Conservation (phyloP, 805 yeast species). For the Spathaspora passalidarum region DNA sequence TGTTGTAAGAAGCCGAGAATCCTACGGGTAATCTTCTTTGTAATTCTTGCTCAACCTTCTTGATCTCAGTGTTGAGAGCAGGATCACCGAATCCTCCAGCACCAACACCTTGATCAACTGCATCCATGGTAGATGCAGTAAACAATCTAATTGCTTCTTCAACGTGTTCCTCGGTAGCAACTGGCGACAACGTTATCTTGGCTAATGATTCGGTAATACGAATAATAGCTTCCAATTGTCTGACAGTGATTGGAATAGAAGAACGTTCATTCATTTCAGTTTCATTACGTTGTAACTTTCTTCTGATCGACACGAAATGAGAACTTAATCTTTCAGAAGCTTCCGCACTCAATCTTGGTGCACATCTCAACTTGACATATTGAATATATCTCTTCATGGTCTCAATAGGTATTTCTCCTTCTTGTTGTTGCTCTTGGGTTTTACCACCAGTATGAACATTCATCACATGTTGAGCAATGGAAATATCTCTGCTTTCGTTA, state of each 20-base stretch:
- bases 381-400: constrained; percentile 90
- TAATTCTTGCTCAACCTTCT: constrained; percentile 77
- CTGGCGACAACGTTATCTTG: constrained; percentile 74
- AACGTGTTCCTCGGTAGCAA: constrained; percentile 86
- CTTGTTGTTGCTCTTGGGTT: constrained; percentile 44
- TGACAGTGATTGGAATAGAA: constrained; percentile 93
- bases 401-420: constrained; percentile 85
- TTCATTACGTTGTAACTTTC: constrained; percentile 78
- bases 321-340: constrained; percentile 90
- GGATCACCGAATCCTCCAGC: constrained; percentile 45
- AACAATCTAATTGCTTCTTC: constrained; percentile 93
- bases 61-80: constrained; percentile 67
- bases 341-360: constrained; percentile 84
- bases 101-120: constrained; percentile 67
- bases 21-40: constrained; percentile 93
- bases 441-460: constrained; percentile 79
- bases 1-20: constrained; percentile 87
- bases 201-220: constrained; percentile 95
- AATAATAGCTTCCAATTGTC: constrained; percentile 96
- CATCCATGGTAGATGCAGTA: constrained; percentile 97
- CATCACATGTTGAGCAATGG: constrained; percentile 93
- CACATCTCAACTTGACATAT: constrained; percentile 85
- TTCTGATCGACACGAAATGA: constrained; percentile 88
- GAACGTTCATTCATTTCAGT: constrained; percentile 81
- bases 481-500: constrained; percentile 76